phyloP scores from a whole-genome alignment of 805 yeast genomes.

The Kluyveromyces lactis region DNA sequence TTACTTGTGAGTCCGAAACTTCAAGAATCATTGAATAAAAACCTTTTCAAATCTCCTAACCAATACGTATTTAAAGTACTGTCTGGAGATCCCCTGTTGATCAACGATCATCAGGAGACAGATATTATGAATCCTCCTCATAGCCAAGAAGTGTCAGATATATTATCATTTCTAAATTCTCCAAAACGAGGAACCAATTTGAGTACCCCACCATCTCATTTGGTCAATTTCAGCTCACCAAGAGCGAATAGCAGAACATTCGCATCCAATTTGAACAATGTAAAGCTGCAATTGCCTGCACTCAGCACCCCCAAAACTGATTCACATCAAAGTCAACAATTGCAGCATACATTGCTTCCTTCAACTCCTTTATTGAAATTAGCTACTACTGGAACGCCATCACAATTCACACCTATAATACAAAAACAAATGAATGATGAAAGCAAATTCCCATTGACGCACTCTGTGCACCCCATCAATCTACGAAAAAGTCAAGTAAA shows the following conservation, averaged over 20 bases:
- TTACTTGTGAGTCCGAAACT: constrained; percentile 9
- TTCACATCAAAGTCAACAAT: not conserved
- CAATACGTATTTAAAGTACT: constrained; percentile 25
- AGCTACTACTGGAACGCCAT: not conserved
- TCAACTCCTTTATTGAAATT: constrained; percentile 14
- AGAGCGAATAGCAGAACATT: constrained; percentile 10
- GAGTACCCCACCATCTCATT: constrained; percentile 26
- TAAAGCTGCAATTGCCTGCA: constrained; percentile 1
- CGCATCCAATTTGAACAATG: not conserved
- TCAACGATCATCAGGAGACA: constrained; percentile 24
- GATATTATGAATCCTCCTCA: constrained; percentile 5
- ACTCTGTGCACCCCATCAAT: constrained; percentile 5
- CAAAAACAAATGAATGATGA: constrained; percentile 29
- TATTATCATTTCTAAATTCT: constrained; percentile 9
- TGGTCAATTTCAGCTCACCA: constrained; percentile 21
- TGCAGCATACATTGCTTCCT: constrained; percentile 7
- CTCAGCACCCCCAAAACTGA: not conserved
- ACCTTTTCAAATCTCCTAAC: constrained; percentile 8
- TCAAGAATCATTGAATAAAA: not conserved
- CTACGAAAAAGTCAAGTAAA: constrained; percentile 5
- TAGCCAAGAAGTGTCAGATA: constrained; percentile 3
- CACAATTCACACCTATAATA: constrained; percentile 24
- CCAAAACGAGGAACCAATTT: constrained; percentile 15
- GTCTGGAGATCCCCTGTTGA: constrained; percentile 26
- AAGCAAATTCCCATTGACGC: not conserved